Conservation (phyloP, 768 basidiomycete genomes). For the Suillus americanus region DNA sequence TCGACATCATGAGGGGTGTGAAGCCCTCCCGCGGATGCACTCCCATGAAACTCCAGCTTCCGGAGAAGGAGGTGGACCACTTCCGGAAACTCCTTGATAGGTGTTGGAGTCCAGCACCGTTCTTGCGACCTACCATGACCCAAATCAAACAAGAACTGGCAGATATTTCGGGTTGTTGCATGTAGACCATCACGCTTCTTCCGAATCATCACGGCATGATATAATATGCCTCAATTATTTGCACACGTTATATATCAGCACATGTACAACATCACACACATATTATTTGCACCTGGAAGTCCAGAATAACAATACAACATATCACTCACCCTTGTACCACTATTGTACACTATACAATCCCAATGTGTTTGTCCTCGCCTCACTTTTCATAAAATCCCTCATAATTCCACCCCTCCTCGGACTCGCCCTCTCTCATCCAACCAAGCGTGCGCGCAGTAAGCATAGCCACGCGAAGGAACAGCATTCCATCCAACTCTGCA, state of each 20-base stretch:
- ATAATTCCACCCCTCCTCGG: constrained; percentile 27
- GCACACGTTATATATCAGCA: neutral
- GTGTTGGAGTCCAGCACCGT: constrained; percentile 44
- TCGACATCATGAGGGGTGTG: constrained; percentile 54
- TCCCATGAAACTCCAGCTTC: constrained; percentile 17
- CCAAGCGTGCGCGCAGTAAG: constrained; percentile 29
- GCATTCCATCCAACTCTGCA: constrained; percentile 24
- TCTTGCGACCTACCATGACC: constrained; percentile 43
- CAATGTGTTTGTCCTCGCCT: neutral
- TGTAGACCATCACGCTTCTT: neutral
- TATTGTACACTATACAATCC: constrained; percentile 14
- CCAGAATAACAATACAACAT: neutral
- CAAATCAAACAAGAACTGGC: constrained; percentile 28
- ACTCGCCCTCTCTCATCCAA: constrained; percentile 37
- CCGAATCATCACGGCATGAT: constrained; percentile 7
- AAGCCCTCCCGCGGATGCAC: constrained; percentile 40
- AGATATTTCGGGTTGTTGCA: constrained; percentile 9
- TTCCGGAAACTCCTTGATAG: constrained; percentile 47
- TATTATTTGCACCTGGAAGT: neutral
- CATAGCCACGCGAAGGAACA: constrained; percentile 27
- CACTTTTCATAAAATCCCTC: constrained; percentile 24
- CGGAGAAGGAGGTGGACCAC: constrained; percentile 23
- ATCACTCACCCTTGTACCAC: constrained; percentile 5
- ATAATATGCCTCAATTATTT: constrained; percentile 4
- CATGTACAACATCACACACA: neutral